Conservation (phyloP, 2,329 filamentous ascomycete genomes). For the Apiospora saccharicola region DNA sequence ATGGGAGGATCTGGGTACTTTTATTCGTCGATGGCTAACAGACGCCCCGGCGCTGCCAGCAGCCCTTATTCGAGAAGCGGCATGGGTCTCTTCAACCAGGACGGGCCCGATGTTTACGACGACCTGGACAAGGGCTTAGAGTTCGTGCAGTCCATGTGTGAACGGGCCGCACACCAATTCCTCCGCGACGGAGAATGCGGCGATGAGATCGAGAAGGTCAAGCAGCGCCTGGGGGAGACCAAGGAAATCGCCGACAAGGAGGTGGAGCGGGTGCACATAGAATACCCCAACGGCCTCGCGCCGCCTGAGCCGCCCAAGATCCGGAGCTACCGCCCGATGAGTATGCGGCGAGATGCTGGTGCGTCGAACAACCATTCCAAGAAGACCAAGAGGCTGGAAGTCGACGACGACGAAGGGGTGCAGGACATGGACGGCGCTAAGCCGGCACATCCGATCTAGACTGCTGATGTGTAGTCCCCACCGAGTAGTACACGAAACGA, state of each 20-base stretch:
- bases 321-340: constrained; percentile 60
- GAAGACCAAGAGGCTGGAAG: constrained; percentile 33
- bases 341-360: constrained; percentile 57
- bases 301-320: constrained; percentile 45
- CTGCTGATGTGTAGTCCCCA: constrained; percentile 29
- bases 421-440: constrained; percentile 41
- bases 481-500: constrained; percentile 12
- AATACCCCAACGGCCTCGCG: constrained; percentile 50
- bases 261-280: constrained; percentile 61
- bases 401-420: constrained; percentile 41
- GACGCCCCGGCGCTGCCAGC: background rate
- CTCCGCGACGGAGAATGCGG: constrained; percentile 86
- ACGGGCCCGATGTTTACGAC: constrained; percentile 66
- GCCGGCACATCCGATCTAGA: constrained; percentile 24
- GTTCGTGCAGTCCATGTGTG: constrained; percentile 80
- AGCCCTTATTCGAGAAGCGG: constrained; percentile 20
- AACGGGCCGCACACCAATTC: constrained; percentile 87
- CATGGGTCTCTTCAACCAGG: constrained; percentile 23
- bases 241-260: constrained; percentile 67
- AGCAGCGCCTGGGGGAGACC: constrained; percentile 69
- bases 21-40: background rate
- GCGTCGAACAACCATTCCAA: constrained; percentile 36
- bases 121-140: constrained; percentile 81
- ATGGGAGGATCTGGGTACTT: constrained; percentile 12
- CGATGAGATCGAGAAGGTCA: constrained; percentile 76